Evolutionary conservation across 129 eudicot species (phyloP).

Genomic region (Helichrysum umbraculigerum): DNA sequence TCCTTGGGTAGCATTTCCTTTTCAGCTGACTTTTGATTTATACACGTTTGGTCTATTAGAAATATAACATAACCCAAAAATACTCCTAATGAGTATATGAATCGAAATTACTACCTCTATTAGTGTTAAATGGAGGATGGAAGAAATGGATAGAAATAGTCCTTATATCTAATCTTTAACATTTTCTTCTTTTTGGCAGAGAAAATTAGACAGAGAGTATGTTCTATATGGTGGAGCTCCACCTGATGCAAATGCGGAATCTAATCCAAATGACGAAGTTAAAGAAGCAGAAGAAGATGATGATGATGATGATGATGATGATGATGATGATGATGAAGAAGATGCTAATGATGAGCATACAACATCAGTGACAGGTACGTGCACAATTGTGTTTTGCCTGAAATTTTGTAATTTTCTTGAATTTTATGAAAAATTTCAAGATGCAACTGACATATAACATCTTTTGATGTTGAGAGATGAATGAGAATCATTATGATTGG

Average conservation of each 20-base stretch:
- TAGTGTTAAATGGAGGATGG: background rate
- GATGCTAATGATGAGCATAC: slow-evolving; percentile 48
- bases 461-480: slow-evolving; percentile 11
- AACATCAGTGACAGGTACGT: slow-evolving; percentile 67
- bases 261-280: slow-evolving; percentile 50
- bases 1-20: background rate
- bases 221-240: slow-evolving; percentile 73
- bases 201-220: slow-evolving; percentile 75
- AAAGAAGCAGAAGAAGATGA: slow-evolving; percentile 44
- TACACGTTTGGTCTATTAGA: background rate
- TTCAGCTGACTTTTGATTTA: background rate
- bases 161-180: background rate
- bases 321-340: slow-evolving; percentile 15
- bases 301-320: slow-evolving; percentile 15
- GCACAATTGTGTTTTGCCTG: background rate
- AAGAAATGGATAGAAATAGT: slow-evolving; percentile 1
- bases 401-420: background rate
- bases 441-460: slow-evolving; percentile 6
- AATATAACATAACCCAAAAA: background rate
- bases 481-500: background rate
- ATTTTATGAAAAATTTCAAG: background rate
- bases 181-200: slow-evolving; percentile 43
- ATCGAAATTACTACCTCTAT: background rate
- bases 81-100: background rate
- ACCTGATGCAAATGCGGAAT: slow-evolving; percentile 42